Evolutionary conservation across 2,329 filamentous ascomycete species (phyloP), one percentile per base, ranked within the genome.

Genomic region (Beauveria caledonica): DNA sequence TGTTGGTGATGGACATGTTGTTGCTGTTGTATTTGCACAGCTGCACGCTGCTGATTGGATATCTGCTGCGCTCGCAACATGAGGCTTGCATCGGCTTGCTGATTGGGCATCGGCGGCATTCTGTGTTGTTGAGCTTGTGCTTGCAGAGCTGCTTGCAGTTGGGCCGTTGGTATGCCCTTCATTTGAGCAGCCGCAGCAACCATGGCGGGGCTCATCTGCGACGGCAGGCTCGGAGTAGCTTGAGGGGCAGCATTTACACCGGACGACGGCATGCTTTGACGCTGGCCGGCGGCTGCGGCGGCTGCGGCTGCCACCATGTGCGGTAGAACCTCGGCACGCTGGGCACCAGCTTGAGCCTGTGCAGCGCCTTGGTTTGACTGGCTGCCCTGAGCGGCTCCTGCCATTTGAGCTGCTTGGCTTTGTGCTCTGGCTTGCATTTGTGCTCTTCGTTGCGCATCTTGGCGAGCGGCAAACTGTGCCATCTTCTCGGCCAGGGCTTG

Each of bases 111-210:
- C 2, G 82, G 80, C 3, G 82, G 80, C 73, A 88, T 78, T 54
- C 85, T 79, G 50, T 83, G 77, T 62, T 86, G 79, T 15, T 76
- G 54, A 59, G 65, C 42, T 10, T 60, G 56, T 23, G 74, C 75
- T 63, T 76, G 78, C 71, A 80, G 77, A 39, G 80, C 76, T 17
- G 80, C 79, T 66, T 88, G 86, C 76, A 90, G 81, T 64, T 88
- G 88, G 25, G 87, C 86, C 69, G 89, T 87, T 42, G 86, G 84
- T 25, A 89, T 79, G 50, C 82, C 82, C 62, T 84, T 84, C 76
- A 89, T 81, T 46, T 83, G 80, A 68, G 84, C 79, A 17, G 55
- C 60, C 3, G 76, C 83, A 27, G 76, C 80, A 61, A 77, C 78
- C 49, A 77, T 80, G 63, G 73, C 80, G 58, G 75, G 79, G 63